These are phyloP conservation scores for Emmonsiellopsis sp. DNA, from an alignment of 2,329 filamentous ascomycete genomes.

Conservation along the genomic window DNA sequence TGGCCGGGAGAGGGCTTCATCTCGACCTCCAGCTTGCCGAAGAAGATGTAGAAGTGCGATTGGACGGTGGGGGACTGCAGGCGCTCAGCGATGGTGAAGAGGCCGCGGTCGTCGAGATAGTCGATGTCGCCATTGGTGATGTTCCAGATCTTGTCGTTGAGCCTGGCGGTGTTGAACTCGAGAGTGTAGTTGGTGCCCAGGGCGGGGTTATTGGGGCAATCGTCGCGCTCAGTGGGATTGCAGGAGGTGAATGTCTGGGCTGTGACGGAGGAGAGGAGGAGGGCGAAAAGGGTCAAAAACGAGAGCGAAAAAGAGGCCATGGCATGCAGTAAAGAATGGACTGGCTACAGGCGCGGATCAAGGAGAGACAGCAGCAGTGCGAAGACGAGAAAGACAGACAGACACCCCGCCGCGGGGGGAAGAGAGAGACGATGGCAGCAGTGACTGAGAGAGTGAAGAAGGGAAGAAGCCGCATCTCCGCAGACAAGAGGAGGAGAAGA, in stretches of 20 bases:
- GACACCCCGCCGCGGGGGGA: constrained; percentile 6
- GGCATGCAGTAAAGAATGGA: neutral
- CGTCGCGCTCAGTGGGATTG: constrained; percentile 64
- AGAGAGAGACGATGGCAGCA: constrained; percentile 1
- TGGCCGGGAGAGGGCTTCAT: constrained; percentile 78
- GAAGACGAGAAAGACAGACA: neutral
- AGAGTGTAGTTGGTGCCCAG: constrained; percentile 40
- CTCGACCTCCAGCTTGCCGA: constrained; percentile 76
- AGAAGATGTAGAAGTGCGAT: constrained; percentile 97
- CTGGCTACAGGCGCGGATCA: neutral
- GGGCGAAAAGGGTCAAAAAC: constrained; percentile 19
- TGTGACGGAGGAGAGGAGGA: constrained; percentile 20
- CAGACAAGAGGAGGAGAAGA: constrained; percentile 4
- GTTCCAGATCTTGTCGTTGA: constrained; percentile 62
- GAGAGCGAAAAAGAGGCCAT: constrained; percentile 12
- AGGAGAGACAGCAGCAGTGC: neutral
- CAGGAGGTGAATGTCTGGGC: constrained; percentile 73
- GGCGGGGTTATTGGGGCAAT: constrained; percentile 63
- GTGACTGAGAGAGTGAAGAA: constrained; percentile 1
- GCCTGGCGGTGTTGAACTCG: constrained; percentile 37
- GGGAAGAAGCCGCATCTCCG: neutral
- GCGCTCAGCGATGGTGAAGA: constrained; percentile 66
- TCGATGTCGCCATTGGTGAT: constrained; percentile 56
- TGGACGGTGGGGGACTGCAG: constrained; percentile 80
- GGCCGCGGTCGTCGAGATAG: constrained; percentile 63